A percentile compares a stretch with the other conserved stretches of the same genome.
phyloP scores from a whole-genome alignment of 1,284 basidiomycete species.

The Anthracocystis walkeri region DNA sequence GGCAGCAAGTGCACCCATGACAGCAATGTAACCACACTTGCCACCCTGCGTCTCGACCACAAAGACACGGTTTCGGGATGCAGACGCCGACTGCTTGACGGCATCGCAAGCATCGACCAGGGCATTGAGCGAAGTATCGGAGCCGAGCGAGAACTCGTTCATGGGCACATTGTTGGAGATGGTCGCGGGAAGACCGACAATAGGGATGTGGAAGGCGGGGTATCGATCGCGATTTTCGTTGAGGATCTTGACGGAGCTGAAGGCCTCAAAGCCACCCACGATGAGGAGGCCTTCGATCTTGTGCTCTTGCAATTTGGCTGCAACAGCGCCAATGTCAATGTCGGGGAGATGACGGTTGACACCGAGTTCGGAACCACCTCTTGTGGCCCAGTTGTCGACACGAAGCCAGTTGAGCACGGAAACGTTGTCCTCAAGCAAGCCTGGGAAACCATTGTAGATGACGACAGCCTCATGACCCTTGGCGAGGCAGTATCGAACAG shows the following conservation, averaged over 20 bases:
- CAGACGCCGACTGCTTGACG: constrained; percentile 96
- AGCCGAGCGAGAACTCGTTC: constrained; percentile 94
- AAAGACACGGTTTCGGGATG: constrained; percentile 93
- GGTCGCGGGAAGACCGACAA: constrained; percentile 76
- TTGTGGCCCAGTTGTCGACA: constrained; percentile 94
- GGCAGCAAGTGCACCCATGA: constrained; percentile 92
- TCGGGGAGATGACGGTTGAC: constrained; percentile 91
- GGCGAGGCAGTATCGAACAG: constrained; percentile 90
- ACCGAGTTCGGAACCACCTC: constrained; percentile 97
- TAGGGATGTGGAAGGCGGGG: constrained; percentile 80
- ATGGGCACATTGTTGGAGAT: constrained; percentile 98
- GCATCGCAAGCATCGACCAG: constrained; percentile 97
- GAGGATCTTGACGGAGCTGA: constrained; percentile 81
- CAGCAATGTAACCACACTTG: constrained; percentile 93
- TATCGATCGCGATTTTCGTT: constrained; percentile 85
- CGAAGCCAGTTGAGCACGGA: constrained; percentile 92
- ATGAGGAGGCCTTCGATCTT: constrained; percentile 84
- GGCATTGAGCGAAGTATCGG: constrained; percentile 94
- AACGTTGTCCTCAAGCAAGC: constrained; percentile 88
- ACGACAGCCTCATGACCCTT: constrained; percentile 91
- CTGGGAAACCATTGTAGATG: constrained; percentile 94
- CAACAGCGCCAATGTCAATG: constrained; percentile 82
- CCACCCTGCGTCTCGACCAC: constrained; percentile 98
- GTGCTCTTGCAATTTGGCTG: constrained; percentile 89
- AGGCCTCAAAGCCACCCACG: constrained; percentile 96